A percentile compares a stretch with the other conserved stretches of the same genome.
Evolutionary conservation across 1,284 basidiomycete genomes (phyloP).

Genomic region (Lignosus rhinocerotis): DNA sequence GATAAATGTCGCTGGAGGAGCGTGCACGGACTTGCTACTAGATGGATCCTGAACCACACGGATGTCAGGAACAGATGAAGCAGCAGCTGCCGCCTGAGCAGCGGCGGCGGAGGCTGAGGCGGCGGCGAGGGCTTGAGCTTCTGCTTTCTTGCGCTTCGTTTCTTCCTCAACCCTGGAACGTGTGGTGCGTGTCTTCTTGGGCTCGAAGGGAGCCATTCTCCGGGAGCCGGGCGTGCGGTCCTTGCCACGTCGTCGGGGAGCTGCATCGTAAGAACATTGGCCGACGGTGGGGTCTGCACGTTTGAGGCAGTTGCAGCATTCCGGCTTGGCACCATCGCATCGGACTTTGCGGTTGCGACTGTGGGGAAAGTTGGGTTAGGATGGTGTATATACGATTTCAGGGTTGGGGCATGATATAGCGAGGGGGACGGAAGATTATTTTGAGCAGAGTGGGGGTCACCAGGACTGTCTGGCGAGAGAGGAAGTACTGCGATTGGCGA

Average conservation of each 20-base stretch:
- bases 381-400: background rate
- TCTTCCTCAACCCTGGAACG: conserved; percentile 19
- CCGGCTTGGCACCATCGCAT: conserved; percentile 74
- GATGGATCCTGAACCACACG: background rate
- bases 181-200: conserved; percentile 20
- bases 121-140: background rate
- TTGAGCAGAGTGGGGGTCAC: too few species aligned
- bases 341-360: conserved; percentile 77
- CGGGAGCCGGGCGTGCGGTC: conserved; percentile 71
- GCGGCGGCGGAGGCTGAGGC: background rate
- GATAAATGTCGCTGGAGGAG: background rate
- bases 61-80: background rate
- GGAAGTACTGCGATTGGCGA: background rate
- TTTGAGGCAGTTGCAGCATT: conserved; percentile 67
- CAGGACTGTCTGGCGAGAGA: too few species aligned
- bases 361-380: background rate
- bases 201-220: conserved; percentile 40
- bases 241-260: conserved; percentile 73
- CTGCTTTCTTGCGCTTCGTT: conserved; percentile 10
- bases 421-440: too few species aligned
- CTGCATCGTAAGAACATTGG: conserved; percentile 55
- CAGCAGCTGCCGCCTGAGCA: background rate
- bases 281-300: conserved; percentile 30
- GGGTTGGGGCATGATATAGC: background rate
- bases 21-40: background rate